Evolutionary conservation across 2,329 filamentous ascomycete genomes (phyloP), one percentile per base, ranked within the genome.

Genomic region (Hypoxylon rubiginosum): DNA sequence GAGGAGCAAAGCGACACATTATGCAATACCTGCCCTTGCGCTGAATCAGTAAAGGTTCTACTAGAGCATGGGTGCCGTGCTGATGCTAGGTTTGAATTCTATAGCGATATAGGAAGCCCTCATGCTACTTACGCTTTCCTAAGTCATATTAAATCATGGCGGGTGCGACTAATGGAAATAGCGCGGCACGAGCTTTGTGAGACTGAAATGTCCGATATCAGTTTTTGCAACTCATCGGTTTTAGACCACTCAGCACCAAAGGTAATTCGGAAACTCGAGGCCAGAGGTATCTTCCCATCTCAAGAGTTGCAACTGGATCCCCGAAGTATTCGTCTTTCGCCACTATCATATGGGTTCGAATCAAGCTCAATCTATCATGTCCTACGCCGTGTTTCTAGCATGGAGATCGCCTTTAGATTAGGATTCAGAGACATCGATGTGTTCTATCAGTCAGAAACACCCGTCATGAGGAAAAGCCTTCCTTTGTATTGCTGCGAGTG

Each of bases 351-450:
- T 21, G 6, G 4, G 8, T 15, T 10, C 21, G 17, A 21, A 6
- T 32, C 46, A 32, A n/a, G 17, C 8, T 51, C 55, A 10, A 17
- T 58, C 26, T 58, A 58, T 8, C 45, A 43, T 48, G 4, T 19
- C 3, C n/a, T 43, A 19, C 15, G 10, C 6, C 7, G 19, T 19
- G 19, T 19, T 19, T 8, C 15, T 17, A 5, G 1, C 17, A 26
- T 39, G 4, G n/a, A 51, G 3, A 51, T 58, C n/a, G 55, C 55
- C 15, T 58, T 51, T 15, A 41, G 30, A 1, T 13, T 58, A 15
- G 55, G 55, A 10, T 51, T 58, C 10, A 58, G 34, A 21, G 55
- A 58, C n/a, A 43, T 43, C n/a, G 55, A 58, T 19, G 24, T 10
- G 8, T 30, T 43, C 32, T 51, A 51, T 50, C 17, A 57, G 10